Conservation (phyloP, 305 asterid species). For the Fraxinus ornus region DNA sequence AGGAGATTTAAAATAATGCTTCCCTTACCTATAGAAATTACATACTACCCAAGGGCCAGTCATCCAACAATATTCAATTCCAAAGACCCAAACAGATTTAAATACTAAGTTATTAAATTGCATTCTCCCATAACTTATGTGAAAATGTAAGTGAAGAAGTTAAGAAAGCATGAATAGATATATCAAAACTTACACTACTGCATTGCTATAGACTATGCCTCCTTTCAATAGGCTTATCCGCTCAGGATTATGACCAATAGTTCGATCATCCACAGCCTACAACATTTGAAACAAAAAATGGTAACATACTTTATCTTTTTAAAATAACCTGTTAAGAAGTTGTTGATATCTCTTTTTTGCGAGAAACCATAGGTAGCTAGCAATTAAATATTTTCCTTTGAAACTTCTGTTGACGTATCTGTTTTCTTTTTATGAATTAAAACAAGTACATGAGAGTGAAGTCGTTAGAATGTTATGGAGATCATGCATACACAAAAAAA, state of each 20-base stretch:
- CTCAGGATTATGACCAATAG: constrained; percentile 94
- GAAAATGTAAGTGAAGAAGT: constrained; percentile 6
- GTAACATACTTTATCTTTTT: background rate
- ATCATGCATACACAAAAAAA: background rate
- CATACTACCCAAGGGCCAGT: background rate
- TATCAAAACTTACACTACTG: constrained; percentile 64
- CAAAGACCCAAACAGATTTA: background rate
- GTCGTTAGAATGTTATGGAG: background rate
- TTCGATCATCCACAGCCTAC: constrained; percentile 86
- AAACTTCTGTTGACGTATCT: background rate
- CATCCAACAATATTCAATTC: background rate
- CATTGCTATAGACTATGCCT: constrained; percentile 88
- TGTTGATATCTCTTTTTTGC: background rate
- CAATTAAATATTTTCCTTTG: constrained; percentile 1
- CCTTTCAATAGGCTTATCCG: constrained; percentile 86
- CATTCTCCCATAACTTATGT: background rate
- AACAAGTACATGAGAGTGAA: background rate
- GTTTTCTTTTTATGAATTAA: background rate
- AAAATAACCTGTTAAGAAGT: background rate
- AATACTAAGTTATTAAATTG: background rate
- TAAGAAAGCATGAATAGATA: constrained; percentile 8
- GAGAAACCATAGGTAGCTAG: constrained; percentile 14
- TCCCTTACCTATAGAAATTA: background rate
- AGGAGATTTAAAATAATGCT: background rate
- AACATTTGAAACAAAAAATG: background rate